These are phyloP conservation scores for Auricularia heimuer DNA, from an alignment of 768 basidiomycete genomes.

Conservation along the genomic window DNA sequence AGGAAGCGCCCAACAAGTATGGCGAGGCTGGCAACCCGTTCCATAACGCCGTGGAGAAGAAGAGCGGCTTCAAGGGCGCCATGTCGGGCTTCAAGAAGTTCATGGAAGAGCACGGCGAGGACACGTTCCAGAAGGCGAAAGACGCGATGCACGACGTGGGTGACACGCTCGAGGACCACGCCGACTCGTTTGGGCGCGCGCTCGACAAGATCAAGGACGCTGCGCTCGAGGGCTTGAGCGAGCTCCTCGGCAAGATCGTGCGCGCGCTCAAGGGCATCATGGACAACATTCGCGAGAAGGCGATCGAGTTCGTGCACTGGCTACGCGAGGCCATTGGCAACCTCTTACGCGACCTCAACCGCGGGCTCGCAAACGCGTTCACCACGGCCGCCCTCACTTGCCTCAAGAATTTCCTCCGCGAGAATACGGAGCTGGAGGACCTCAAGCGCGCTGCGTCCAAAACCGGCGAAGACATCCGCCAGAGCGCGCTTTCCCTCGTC, in stretches of 20 bases:
- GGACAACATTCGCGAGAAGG: not conserved
- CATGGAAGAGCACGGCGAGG: not conserved
- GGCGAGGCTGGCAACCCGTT: not conserved
- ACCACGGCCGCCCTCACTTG: not conserved
- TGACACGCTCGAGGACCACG: not conserved
- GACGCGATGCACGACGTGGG: not conserved
- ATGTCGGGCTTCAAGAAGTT: not conserved
- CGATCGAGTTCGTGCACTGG: not conserved
- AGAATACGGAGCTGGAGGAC: not conserved
- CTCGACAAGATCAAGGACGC: constrained; percentile 1
- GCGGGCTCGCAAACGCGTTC: not conserved
- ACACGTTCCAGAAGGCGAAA: not conserved
- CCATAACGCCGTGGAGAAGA: not conserved
- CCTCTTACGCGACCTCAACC: not conserved
- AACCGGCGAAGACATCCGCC: not conserved
- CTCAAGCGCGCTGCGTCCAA: not conserved
- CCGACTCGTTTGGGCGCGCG: not conserved
- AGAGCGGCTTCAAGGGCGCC: not conserved
- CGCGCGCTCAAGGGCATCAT: not conserved
- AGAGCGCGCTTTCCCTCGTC: not conserved
- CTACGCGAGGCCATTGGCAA: not conserved
- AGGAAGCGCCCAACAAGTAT: not conserved
- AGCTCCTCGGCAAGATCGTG: not conserved
- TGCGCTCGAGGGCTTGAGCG: not conserved
- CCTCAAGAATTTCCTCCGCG: not conserved